phyloP scores from a whole-genome alignment of 306 rosid species.

The Quercus wislizeni region DNA sequence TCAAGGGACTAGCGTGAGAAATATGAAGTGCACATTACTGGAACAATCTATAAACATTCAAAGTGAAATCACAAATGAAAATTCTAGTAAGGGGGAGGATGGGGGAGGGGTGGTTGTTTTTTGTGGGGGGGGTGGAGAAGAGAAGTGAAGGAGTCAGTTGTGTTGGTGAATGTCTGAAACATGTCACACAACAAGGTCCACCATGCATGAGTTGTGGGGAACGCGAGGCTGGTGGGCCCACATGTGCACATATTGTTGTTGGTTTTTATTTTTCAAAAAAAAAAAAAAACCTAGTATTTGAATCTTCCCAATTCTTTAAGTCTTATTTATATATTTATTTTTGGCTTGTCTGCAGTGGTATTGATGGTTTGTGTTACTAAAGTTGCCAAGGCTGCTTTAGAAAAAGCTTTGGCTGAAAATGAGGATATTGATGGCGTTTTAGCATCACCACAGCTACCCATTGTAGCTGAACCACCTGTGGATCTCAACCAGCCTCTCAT shows the following conservation, averaged over 20 bases:
- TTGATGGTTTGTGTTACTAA: constrained; percentile 65
- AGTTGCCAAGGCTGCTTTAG: constrained; percentile 81
- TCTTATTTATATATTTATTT: background rate
- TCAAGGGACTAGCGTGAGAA: background rate
- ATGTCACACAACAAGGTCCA: too few species aligned
- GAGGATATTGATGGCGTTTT: constrained; percentile 40
- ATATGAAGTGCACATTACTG: background rate
- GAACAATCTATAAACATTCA: background rate
- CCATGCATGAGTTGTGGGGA: background rate
- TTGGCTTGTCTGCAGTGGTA: constrained; percentile 55
- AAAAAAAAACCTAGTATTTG: background rate
- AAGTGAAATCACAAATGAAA: background rate
- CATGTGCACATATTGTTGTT: background rate
- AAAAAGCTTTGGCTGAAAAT: constrained; percentile 82
- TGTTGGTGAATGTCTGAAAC: too few species aligned
- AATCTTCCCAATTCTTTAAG: background rate
- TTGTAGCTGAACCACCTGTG: constrained; percentile 37
- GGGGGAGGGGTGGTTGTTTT: too few species aligned
- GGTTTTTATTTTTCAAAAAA: background rate
- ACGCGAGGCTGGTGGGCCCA: background rate
- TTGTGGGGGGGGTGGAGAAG: too few species aligned
- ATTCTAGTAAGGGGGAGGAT: background rate
- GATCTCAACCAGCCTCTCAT: constrained; percentile 77
- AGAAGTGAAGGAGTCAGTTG: too few species aligned
- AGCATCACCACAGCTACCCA: constrained; percentile 37